Percentiles rank a stretch among this genome's conserved stretches.
Evolutionary conservation across 352 stramenopile genomes (phyloP).

Genomic region (Phytopythium delawarense): DNA sequence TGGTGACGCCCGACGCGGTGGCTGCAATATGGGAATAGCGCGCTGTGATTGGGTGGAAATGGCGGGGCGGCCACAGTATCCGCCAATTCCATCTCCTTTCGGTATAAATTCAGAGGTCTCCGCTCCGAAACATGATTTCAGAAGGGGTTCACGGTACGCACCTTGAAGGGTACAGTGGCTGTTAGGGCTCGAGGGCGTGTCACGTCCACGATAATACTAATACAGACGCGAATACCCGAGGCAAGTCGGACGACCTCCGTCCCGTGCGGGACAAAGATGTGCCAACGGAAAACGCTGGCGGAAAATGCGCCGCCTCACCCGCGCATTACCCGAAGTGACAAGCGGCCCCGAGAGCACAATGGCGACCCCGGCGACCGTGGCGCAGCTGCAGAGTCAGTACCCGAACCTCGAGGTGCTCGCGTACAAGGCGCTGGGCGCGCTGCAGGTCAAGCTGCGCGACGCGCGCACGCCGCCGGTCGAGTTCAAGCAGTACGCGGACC

Average conservation of each 20-base stretch:
- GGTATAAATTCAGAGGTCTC: not conserved
- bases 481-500: conserved; percentile 80
- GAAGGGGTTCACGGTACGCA: not conserved
- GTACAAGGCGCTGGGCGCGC: conserved; percentile 54
- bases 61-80: not conserved
- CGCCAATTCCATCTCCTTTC: not conserved
- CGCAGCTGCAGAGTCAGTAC: conserved; percentile 57
- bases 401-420: conserved; percentile 58
- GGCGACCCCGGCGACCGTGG: conserved; percentile 37
- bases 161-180: not conserved
- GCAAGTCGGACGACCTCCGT: not conserved
- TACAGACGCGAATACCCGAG: no score
- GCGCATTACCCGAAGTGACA: not conserved
- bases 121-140: not conserved
- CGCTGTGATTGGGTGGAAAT: not conserved
- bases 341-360: conserved; percentile 15
- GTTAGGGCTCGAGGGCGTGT: not conserved
- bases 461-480: conserved; percentile 56
- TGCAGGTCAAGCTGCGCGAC: conserved; percentile 76
- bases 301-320: not conserved
- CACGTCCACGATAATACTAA: no score
- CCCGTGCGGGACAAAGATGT: conserved; percentile 6
- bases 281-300: not conserved
- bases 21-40: not conserved
- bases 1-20: not conserved